Evolutionary conservation across 2,329 filamentous ascomycete species (phyloP).

Genomic region (Aotearoamyces nothofagi): DNA sequence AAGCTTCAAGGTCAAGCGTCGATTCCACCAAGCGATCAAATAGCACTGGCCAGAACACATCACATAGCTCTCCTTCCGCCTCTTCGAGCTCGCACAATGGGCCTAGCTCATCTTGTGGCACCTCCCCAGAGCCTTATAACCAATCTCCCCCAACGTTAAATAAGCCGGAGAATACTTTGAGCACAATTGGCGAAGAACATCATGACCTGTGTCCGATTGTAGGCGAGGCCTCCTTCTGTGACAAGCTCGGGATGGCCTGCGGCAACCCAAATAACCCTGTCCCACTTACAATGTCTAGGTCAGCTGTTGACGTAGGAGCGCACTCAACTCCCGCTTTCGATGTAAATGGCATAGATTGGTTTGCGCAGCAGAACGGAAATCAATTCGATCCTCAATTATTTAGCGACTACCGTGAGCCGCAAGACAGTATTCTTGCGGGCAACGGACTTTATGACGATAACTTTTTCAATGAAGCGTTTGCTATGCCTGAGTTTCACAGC

Average conservation of each 20-base stretch:
- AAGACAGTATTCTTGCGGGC: constrained; percentile 70
- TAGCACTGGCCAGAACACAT: constrained; percentile 29
- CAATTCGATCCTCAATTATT: constrained; percentile 88
- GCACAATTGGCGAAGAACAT: constrained; percentile 53
- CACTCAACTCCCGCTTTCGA: constrained; percentile 24
- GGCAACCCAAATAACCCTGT: constrained; percentile 35
- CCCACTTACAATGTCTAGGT: constrained; percentile 27
- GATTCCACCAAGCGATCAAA: constrained; percentile 14
- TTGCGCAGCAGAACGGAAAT: constrained; percentile 67
- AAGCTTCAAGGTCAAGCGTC: constrained; percentile 27
- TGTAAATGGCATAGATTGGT: constrained; percentile 50
- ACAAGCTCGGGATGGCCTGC: constrained; percentile 39
- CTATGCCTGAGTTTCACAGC: constrained; percentile 54
- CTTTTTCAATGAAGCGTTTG: constrained; percentile 54
- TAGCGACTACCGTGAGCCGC: constrained; percentile 80
- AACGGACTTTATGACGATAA: constrained; percentile 37
- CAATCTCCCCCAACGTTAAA: constrained; percentile 56
- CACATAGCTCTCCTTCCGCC: constrained; percentile 48
- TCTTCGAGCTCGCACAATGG: constrained; percentile 46
- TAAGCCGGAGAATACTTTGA: constrained; percentile 41
- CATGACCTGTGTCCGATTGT: constrained; percentile 25
- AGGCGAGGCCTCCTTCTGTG: constrained; percentile 36
- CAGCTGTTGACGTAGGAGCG: constrained; percentile 12
- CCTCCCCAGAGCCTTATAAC: constrained; percentile 61
- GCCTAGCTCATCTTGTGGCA: constrained; percentile 54